Conservation (phyloP, 352 stramenopile genomes). For the Phytopythium montanum region DNA sequence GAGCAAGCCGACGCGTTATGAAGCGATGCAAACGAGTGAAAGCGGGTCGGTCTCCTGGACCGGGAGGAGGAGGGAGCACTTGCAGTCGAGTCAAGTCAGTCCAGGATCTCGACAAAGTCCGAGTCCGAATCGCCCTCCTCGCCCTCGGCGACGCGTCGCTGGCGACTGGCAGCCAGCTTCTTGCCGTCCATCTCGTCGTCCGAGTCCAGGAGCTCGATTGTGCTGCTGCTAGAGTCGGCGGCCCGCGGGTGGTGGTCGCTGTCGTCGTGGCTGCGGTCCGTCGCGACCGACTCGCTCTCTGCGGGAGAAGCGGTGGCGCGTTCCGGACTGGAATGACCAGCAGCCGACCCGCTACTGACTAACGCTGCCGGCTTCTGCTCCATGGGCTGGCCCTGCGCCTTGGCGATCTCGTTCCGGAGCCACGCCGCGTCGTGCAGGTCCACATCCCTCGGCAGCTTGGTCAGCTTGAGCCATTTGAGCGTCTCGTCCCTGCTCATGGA, state of each 20-base stretch:
- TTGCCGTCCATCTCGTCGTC: constrained; percentile 30
- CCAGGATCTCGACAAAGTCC: constrained; percentile 7
- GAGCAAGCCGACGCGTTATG: background rate
- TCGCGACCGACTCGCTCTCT: constrained; percentile 15
- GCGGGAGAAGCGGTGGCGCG: constrained; percentile 4
- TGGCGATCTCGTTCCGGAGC: constrained; percentile 67
- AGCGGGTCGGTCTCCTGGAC: background rate
- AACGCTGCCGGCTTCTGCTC: background rate
- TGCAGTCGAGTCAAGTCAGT: background rate
- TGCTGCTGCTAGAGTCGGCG: constrained; percentile 32
- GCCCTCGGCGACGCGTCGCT: background rate
- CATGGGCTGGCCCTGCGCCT: constrained; percentile 30
- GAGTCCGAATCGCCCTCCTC: constrained; percentile 17
- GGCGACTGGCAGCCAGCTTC: background rate
- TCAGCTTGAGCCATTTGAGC: constrained; percentile 65
- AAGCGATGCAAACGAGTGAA: background rate
- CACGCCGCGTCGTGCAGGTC: constrained; percentile 66
- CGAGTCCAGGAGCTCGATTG: constrained; percentile 58
- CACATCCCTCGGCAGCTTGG: constrained; percentile 63
- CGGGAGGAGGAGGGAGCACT: background rate
- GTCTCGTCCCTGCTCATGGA: constrained; percentile 55
- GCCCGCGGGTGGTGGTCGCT: constrained; percentile 1
- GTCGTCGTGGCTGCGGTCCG: constrained; percentile 17
- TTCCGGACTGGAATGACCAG: constrained; percentile 7
- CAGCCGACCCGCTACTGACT: background rate